Conservation (phyloP, 2,329 filamentous ascomycete genomes). For the Ceratocystiopsis minuta region DNA sequence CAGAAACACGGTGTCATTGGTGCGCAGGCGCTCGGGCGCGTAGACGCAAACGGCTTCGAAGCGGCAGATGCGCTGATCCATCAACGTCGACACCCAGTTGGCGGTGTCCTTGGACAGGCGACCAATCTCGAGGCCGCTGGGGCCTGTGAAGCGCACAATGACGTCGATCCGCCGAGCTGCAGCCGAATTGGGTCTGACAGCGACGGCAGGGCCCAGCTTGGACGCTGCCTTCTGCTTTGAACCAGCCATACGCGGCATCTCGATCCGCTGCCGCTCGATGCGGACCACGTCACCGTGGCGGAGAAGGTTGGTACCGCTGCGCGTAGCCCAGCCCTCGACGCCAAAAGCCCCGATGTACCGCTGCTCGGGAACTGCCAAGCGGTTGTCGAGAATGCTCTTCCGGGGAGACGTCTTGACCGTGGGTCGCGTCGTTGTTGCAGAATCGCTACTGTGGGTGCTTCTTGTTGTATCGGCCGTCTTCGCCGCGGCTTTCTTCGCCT, state of each 20-base stretch:
- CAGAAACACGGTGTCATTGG: conserved; percentile 87
- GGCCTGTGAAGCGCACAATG: conserved; percentile 78
- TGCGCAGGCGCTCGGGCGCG: conserved; percentile 65
- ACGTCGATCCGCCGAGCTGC: conserved; percentile 58
- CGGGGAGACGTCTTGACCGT: conserved; percentile 3
- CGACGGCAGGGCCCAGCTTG: conserved; percentile 20
- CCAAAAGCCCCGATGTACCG: conserved; percentile 87
- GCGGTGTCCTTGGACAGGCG: conserved; percentile 73
- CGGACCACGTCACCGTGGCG: conserved; percentile 67
- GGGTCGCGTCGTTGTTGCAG: not conserved
- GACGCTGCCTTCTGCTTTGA: conserved; percentile 22
- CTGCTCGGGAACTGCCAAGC: conserved; percentile 17
- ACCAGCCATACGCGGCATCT: conserved; percentile 27
- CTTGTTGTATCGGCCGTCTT: not conserved
- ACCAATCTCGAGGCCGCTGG: conserved; percentile 64
- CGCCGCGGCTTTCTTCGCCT: not conserved
- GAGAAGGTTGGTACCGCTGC: conserved; percentile 57
- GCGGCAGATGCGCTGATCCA: conserved; percentile 75
- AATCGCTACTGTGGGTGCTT: not conserved
- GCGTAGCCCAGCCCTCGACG: conserved; percentile 78
- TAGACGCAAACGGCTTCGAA: conserved; percentile 84
- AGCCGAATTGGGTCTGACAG: conserved; percentile 24
- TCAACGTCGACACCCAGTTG: conserved; percentile 76
- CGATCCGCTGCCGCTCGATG: conserved; percentile 72
- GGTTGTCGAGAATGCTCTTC: conserved; percentile 1